Evolutionary conservation across 2,329 filamentous ascomycete species (phyloP).

Genomic region (Didymella segeticola): DNA sequence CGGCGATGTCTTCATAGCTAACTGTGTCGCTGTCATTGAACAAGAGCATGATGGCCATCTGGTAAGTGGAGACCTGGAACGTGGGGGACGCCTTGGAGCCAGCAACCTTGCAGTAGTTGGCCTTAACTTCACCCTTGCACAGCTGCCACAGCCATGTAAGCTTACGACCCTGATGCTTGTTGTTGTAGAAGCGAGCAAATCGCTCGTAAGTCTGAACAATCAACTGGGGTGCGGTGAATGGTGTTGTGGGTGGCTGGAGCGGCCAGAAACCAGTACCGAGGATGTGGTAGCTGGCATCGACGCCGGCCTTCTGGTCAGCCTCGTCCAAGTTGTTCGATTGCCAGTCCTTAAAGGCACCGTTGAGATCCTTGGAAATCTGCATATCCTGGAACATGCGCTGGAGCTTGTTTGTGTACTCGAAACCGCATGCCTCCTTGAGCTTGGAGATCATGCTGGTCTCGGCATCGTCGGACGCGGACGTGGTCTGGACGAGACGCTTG

Average conservation of each 20-base stretch:
- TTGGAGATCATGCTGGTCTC: constrained; percentile 99
- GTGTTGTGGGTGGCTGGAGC: constrained; percentile 81
- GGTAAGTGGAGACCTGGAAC: constrained; percentile 96
- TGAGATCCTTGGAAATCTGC: constrained; percentile 97
- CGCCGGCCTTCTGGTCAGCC: constrained; percentile 69
- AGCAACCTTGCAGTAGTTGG: constrained; percentile 80
- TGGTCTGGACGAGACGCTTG: constrained; percentile 91
- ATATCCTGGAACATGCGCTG: constrained; percentile 99
- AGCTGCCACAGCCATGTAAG: constrained; percentile 98
- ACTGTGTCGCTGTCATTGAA: constrained; percentile 92
- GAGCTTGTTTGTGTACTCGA: constrained; percentile 99
- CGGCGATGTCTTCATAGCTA: constrained; percentile 85
- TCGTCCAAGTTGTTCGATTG: constrained; percentile 71
- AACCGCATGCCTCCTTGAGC: constrained; percentile 96
- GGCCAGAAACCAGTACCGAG: constrained; percentile 98
- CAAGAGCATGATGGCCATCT: constrained; percentile 93
- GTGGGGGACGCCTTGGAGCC: constrained; percentile 83
- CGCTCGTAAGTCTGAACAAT: constrained; percentile 88
- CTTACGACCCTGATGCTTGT: constrained; percentile 96
- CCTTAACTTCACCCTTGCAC: constrained; percentile 95
- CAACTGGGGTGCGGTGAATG: constrained; percentile 85
- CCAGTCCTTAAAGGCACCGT: constrained; percentile 83
- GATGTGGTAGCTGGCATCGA: constrained; percentile 90
- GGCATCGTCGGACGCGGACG: constrained; percentile 93
- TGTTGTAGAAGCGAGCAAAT: constrained; percentile 89